Base-by-base conservation (phyloP, 2,329 filamentous ascomycete genomes). In the Hypoxylon sp. region DNA sequence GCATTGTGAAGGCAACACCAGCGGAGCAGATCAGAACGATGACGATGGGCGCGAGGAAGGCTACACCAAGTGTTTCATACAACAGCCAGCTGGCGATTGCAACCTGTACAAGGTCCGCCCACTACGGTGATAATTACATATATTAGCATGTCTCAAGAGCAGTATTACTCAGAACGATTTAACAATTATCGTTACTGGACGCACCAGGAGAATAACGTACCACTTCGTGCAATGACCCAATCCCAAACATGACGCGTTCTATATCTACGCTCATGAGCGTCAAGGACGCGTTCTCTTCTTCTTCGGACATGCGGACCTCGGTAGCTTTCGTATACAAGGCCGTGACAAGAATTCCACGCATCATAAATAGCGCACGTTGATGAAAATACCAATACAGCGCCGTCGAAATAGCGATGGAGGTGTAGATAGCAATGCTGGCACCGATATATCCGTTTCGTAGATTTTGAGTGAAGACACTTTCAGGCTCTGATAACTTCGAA, bases 261-360 rank as follows among this genome's bases (percentile, higher is more conserved):
- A 81, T 70, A 43, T 83, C 80, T 3, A 77, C 74, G 52, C 63
- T 79, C 79, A 82, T 82, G 2, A 81, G 69, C 0, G 79, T 81
- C 38, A 82, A 60, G 0, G 78, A 73, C 0, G 77, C 74, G 2
- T 74, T 71, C n/a, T 78, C 73, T 27, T 76, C 73, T 2, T 73
- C 67, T 0, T 58, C 52, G 0, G 58, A 48, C 2, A 67, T 23
- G 3, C 55, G 60, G 21, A 64, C 42, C 11, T 66, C 49, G 3
- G 72, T 67, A 0, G 71, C 70, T 51, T 73, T 71, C 20, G 60
- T 63, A 51, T 75, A 78, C 9, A 78, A 67, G 27, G 72, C 67
- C 2, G 63, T 60, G 3, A 70, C 65, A 3, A 77, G 64, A 5
- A 62, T 61, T 3, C 70, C 72, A 3, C 74, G 67, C 20, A 65